phyloP scores from a whole-genome alignment of 1,139 yeast genomes.

The Debaryomycetaceae sp. region DNA sequence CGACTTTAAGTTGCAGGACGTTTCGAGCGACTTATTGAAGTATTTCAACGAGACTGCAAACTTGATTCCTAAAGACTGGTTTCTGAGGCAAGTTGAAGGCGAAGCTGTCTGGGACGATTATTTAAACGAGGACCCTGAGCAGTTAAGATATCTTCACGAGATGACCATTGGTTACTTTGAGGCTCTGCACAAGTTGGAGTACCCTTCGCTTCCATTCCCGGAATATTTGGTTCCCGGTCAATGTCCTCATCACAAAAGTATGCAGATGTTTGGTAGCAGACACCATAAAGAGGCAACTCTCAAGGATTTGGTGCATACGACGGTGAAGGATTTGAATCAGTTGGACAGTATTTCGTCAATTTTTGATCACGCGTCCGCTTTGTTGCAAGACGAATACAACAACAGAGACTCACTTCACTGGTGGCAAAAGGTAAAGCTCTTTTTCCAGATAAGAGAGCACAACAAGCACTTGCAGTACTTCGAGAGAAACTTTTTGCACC shows the following conservation, averaged over 20 bases:
- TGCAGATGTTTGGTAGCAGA: slow-evolving; percentile 4
- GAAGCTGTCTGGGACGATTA: slow-evolving; percentile 16
- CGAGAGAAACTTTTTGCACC: slow-evolving; percentile 64
- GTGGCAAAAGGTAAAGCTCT: slow-evolving; percentile 42
- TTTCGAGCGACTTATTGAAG: slow-evolving; percentile 27
- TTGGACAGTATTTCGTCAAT: slow-evolving; percentile 23
- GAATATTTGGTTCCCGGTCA: slow-evolving; percentile 17
- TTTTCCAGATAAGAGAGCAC: slow-evolving; percentile 28
- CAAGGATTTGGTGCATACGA: slow-evolving; percentile 22
- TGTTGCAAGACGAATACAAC: slow-evolving; percentile 34
- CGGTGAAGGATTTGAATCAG: slow-evolving; percentile 21
- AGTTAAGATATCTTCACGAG: slow-evolving; percentile 17
- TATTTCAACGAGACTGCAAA: slow-evolving; percentile 27
- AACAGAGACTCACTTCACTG: slow-evolving; percentile 27
- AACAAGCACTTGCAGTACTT: slow-evolving; percentile 47
- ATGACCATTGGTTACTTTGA: slow-evolving; percentile 21
- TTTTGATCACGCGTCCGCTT: slow-evolving; percentile 34
- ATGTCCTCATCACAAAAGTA: slow-evolving; percentile 15
- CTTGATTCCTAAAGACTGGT: slow-evolving; percentile 33
- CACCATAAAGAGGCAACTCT: slow-evolving; percentile 23
- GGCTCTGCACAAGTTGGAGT: too few species aligned
- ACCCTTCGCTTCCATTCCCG: too few species aligned
- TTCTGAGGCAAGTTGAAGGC: slow-evolving; percentile 14
- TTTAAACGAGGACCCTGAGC: slow-evolving; percentile 16
- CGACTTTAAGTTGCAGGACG: slow-evolving; percentile 31